These are phyloP conservation scores for Achlya hypogyna DNA, from an alignment of 352 stramenopile genomes.

Conservation along the genomic window DNA sequence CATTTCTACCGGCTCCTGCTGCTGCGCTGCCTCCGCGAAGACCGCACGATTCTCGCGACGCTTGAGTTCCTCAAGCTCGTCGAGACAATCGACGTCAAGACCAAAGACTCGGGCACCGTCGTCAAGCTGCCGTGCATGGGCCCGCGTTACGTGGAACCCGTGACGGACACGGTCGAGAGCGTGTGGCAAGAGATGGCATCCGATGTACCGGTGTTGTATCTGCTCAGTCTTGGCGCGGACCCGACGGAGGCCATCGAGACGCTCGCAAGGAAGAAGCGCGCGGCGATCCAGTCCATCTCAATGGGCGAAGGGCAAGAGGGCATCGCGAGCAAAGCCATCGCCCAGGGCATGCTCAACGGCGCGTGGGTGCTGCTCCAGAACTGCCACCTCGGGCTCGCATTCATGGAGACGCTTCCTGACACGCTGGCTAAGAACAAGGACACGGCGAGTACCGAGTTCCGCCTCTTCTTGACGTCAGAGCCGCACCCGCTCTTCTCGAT, in stretches of 20 bases:
- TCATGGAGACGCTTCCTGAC: slow-evolving; percentile 56
- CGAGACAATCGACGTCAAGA: slow-evolving; percentile 44
- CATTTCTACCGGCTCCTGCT: slow-evolving; percentile 65
- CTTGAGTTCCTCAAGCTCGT: slow-evolving; percentile 54
- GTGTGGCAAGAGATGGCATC: slow-evolving; percentile 54
- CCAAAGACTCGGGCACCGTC: slow-evolving; percentile 22
- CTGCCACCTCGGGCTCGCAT: slow-evolving; percentile 58
- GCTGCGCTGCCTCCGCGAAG: slow-evolving; percentile 55
- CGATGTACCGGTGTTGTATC: slow-evolving; percentile 58
- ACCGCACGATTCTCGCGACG: slow-evolving; percentile 62
- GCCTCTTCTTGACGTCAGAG: slow-evolving; percentile 66
- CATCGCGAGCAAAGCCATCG: slow-evolving; percentile 46
- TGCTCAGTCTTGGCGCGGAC: slow-evolving; percentile 60
- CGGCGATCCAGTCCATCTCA: slow-evolving; percentile 58
- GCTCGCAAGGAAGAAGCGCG: slow-evolving; percentile 54
- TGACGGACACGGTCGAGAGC: slow-evolving; percentile 66
- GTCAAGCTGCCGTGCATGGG: slow-evolving; percentile 49
- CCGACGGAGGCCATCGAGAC: slow-evolving; percentile 65
- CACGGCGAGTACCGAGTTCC: slow-evolving; percentile 39
- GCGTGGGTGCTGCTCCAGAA: slow-evolving; percentile 78
- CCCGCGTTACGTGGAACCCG: slow-evolving; percentile 44
- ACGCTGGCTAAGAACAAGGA: slow-evolving; percentile 34
- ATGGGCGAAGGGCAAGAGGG: slow-evolving; percentile 71
- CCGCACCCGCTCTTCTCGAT: slow-evolving; percentile 57
- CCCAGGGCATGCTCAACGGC: slow-evolving; percentile 51